These are phyloP conservation scores for Furculomyces boomerangus DNA, from an alignment of 371 early-diverging fungal species.

Conservation along the genomic window DNA sequence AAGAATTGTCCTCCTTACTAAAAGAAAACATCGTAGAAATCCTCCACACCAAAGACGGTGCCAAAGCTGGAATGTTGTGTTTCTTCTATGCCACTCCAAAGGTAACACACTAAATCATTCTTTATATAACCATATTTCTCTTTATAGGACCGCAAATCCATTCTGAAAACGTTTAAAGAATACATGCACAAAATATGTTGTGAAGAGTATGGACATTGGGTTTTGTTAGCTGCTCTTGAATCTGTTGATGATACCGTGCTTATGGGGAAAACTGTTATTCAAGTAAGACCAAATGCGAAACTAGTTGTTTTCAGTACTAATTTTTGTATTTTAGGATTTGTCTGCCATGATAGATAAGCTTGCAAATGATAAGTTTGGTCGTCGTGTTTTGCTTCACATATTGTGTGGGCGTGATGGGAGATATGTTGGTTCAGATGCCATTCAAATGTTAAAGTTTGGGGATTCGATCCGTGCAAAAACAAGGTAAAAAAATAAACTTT, in stretches of 20 bases:
- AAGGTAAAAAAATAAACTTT: slow-evolving; percentile 9
- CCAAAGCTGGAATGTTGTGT: slow-evolving; percentile 64
- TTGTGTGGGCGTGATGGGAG: slow-evolving; percentile 50
- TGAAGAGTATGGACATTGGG: slow-evolving; percentile 83
- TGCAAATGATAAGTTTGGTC: slow-evolving; percentile 47
- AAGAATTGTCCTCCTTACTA: slow-evolving; percentile 50
- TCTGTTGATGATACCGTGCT: slow-evolving; percentile 90
- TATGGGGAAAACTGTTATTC: slow-evolving; percentile 41
- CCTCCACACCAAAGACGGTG: slow-evolving; percentile 80
- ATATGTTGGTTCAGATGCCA: slow-evolving; percentile 43
- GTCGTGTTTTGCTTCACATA: slow-evolving; percentile 51
- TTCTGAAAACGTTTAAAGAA: slow-evolving; percentile 71
- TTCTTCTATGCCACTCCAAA: slow-evolving; percentile 59
- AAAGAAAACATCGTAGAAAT: slow-evolving; percentile 70
- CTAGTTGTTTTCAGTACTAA: neutral
- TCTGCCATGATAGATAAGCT: slow-evolving; percentile 22
- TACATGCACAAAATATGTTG: slow-evolving; percentile 58
- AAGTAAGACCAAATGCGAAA: neutral
- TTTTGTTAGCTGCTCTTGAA: slow-evolving; percentile 65
- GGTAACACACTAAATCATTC: neutral
- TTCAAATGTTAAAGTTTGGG: slow-evolving; percentile 33
- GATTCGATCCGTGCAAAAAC: slow-evolving; percentile 39
- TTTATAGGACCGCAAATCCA: slow-evolving; percentile 71
- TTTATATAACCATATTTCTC: neutral
- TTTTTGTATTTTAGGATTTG: slow-evolving; percentile 32